These are phyloP conservation scores for Xylariaceae sp. DNA, from an alignment of 2,329 filamentous ascomycete genomes.

Conservation along the genomic window DNA sequence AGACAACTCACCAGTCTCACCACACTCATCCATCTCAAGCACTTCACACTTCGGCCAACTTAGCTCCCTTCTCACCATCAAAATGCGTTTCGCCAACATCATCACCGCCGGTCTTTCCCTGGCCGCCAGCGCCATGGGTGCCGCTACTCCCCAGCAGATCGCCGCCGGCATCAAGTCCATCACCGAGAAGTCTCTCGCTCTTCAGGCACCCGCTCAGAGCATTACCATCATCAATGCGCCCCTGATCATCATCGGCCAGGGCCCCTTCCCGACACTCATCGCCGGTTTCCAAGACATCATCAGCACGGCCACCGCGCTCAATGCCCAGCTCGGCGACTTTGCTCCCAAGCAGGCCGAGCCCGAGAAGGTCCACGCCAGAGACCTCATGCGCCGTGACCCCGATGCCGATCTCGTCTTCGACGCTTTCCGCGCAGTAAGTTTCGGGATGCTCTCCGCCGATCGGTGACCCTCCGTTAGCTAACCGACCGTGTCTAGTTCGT, in stretches of 20 bases:
- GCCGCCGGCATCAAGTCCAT: background rate
- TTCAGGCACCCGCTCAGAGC: conserved; percentile 4
- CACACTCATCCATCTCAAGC: background rate
- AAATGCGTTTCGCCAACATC: conserved; percentile 6
- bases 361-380: background rate
- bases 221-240: conserved; percentile 6
- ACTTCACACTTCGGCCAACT: background rate
- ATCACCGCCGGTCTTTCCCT: background rate
- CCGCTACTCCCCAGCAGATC: background rate
- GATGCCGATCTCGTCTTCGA: conserved; percentile 4
- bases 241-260: conserved; percentile 4
- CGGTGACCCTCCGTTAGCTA: background rate
- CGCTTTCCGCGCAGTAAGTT: conserved; percentile 1
- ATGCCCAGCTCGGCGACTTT: background rate
- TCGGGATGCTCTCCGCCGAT: background rate
- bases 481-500: conserved; percentile 9
- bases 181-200: background rate
- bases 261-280: conserved; percentile 2
- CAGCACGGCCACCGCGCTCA: background rate
- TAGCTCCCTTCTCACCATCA: background rate
- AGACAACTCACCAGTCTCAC: background rate
- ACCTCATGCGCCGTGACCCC: background rate
- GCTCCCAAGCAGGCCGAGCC: background rate
- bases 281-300: conserved; percentile 2
- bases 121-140: conserved; percentile 1